phyloP scores from a whole-genome alignment of 208 protist genomes.

The Trypanosomatidae sp. region DNA sequence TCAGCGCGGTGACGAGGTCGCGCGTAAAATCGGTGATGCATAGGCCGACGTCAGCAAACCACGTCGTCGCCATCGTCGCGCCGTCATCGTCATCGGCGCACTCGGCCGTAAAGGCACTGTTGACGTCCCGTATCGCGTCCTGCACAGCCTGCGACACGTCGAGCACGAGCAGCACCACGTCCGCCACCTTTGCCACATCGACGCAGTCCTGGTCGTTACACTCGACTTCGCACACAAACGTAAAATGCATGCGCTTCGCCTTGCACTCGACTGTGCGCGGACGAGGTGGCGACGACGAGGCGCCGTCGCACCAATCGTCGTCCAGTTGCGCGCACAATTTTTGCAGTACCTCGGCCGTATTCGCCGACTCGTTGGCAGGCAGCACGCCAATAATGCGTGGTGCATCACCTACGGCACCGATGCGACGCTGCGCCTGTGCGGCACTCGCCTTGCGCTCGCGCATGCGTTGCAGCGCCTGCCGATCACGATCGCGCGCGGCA shows the following conservation, averaged over 20 bases:
- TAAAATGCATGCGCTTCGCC: no score
- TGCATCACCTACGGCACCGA: constrained; percentile 27
- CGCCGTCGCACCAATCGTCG: constrained; percentile 10
- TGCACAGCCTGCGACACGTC: constrained; percentile 75
- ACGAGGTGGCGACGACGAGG: constrained; percentile 35
- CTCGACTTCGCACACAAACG: constrained; percentile 67
- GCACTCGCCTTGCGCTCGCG: constrained; percentile 30
- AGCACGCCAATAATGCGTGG: constrained; percentile 69
- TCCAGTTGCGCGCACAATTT: constrained; percentile 34
- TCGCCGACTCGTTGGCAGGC: constrained; percentile 73
- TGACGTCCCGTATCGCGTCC: constrained; percentile 52
- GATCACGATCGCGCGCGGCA: constrained; percentile 16
- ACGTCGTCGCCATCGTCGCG: constrained; percentile 47
- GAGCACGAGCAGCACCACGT: constrained; percentile 65
- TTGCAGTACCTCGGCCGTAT: constrained; percentile 54
- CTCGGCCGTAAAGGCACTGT: constrained; percentile 5
- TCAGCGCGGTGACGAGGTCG: constrained; percentile 53
- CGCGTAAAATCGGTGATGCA: constrained; percentile 84
- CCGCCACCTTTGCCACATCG: constrained; percentile 71
- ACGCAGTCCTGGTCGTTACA: constrained; percentile 73
- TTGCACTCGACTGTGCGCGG: constrained; percentile 57
- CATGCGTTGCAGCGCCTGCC: constrained; percentile 13
- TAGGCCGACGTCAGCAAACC: constrained; percentile 74
- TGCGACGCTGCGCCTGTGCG: constrained; percentile 26
- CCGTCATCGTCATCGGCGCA: constrained; percentile 14